Percentiles rank a stretch among this genome's conserved stretches.
Evolutionary conservation across 352 stramenopile genomes (phyloP).

Genomic region (Globisporangium iwayamae): DNA sequence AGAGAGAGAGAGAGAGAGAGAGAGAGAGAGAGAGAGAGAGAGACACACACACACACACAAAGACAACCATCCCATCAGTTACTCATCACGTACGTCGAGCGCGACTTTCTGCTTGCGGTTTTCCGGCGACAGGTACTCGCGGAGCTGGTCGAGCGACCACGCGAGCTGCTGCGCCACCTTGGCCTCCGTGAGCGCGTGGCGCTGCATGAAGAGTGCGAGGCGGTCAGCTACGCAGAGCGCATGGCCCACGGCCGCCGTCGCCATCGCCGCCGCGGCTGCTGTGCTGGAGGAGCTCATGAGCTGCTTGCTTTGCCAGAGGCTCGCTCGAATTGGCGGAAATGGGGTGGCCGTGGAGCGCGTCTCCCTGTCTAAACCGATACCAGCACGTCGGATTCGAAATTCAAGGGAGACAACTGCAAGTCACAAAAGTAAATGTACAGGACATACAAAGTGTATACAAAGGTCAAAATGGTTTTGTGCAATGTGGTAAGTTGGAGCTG

Average conservation of each 20-base stretch:
- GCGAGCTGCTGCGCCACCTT: conserved; percentile 47
- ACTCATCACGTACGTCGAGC: conserved; percentile 11
- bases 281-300: conserved; percentile 13
- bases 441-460: conserved; percentile 4
- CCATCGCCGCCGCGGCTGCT: conserved; percentile 24
- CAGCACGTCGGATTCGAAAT: conserved; percentile 1
- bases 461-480: conserved; percentile 13
- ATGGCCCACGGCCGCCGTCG: conserved; percentile 14
- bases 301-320: conserved; percentile 3
- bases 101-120: conserved; percentile 34
- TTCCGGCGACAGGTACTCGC: conserved; percentile 51
- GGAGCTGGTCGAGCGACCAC: conserved; percentile 50
- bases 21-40: conserved; percentile 4
- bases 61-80: background rate
- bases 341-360: background rate
- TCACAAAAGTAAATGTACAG: conserved; percentile 7
- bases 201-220: conserved; percentile 59
- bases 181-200: conserved; percentile 39
- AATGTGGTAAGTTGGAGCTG: background rate
- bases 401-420: conserved; percentile 13
- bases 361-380: conserved; percentile 8
- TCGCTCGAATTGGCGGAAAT: conserved; percentile 2
- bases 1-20: no score
- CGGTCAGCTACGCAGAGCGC: conserved; percentile 39
- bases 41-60: background rate